Percentiles rank a stretch among this genome's conserved stretches.
Conservation (phyloP, 2,329 filamentous ascomycete species). For the Fusarium continuum region DNA sequence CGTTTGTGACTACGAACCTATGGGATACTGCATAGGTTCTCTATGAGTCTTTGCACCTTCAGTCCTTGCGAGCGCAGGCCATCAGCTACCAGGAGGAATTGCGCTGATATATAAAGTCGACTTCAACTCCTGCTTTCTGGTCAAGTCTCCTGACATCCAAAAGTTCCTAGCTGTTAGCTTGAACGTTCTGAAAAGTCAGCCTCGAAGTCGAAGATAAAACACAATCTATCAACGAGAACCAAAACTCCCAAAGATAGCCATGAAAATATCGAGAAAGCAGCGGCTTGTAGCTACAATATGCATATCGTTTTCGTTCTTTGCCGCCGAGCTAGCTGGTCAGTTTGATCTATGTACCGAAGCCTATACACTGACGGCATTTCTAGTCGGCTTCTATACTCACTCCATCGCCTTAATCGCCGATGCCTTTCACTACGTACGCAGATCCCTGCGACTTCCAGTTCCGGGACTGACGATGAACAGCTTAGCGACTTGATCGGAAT, state of each 20-base stretch:
- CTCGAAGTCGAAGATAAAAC: neutral
- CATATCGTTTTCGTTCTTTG: conserved; percentile 61
- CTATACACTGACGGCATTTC: neutral
- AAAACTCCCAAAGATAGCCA: neutral
- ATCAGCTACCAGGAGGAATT: conserved; percentile 1
- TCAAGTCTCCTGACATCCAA: no score
- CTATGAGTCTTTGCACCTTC: neutral
- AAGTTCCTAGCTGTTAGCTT: neutral
- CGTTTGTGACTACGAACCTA: conserved; percentile 19
- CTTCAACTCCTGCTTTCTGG: neutral
- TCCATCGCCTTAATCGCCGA: conserved; percentile 79
- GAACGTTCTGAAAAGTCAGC: neutral
- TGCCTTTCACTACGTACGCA: conserved; percentile 74
- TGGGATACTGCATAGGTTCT: conserved; percentile 3
- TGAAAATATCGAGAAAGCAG: conserved; percentile 50
- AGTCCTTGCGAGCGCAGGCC: conserved; percentile 2
- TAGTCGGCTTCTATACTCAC: conserved; percentile 73
- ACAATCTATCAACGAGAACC: neutral
- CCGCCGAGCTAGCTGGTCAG: conserved; percentile 60
- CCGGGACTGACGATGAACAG: conserved; percentile 49
- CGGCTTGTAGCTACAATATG: conserved; percentile 58
- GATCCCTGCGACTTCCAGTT: neutral
- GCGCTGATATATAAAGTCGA: conserved; percentile 1
- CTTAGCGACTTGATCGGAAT: conserved; percentile 77
- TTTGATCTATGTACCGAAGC: neutral